Conservation (phyloP, 345 rosid genomes). For the Sisymbrium altissimum region DNA sequence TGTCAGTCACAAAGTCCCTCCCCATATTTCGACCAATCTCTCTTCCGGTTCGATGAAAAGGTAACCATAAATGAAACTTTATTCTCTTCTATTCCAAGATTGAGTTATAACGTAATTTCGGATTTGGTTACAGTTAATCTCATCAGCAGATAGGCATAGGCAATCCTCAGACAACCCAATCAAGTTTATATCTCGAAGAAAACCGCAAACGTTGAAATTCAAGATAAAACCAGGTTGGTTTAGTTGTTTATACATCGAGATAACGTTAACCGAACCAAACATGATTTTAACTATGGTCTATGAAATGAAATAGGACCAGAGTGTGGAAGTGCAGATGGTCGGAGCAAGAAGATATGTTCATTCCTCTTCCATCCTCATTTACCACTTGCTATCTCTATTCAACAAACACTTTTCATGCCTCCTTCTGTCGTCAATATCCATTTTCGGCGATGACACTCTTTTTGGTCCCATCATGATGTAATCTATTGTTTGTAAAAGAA, state of each 20-base stretch:
- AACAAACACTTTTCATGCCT: conserved; percentile 66
- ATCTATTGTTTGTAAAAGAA: conserved; percentile 14
- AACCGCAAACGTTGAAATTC: conserved; percentile 57
- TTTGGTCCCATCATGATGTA: conserved; percentile 6
- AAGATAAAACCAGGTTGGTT: conserved; percentile 84
- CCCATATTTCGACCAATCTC: conserved; percentile 93
- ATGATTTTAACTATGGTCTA: neutral
- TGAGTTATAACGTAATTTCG: neutral
- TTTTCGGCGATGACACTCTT: conserved; percentile 57
- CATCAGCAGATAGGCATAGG: conserved; percentile 73
- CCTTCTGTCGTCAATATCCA: conserved; percentile 84
- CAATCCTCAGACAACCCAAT: conserved; percentile 78
- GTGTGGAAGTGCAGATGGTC: conserved; percentile 59
- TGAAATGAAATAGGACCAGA: conserved; percentile 68
- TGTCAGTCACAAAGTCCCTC: conserved; percentile 97
- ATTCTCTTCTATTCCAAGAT: neutral
- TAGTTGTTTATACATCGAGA: neutral
- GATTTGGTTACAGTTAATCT: conserved; percentile 59
- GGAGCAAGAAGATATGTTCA: conserved; percentile 70
- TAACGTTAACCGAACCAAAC: neutral
- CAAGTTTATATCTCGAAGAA: conserved; percentile 77
- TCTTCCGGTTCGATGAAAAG: conserved; percentile 93
- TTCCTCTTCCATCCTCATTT: conserved; percentile 90
- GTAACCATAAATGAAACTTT: conserved; percentile 31
- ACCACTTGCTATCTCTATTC: conserved; percentile 86